Evolutionary conservation across 163 green algal species (phyloP).

Genomic region (Volvox carteri): DNA sequence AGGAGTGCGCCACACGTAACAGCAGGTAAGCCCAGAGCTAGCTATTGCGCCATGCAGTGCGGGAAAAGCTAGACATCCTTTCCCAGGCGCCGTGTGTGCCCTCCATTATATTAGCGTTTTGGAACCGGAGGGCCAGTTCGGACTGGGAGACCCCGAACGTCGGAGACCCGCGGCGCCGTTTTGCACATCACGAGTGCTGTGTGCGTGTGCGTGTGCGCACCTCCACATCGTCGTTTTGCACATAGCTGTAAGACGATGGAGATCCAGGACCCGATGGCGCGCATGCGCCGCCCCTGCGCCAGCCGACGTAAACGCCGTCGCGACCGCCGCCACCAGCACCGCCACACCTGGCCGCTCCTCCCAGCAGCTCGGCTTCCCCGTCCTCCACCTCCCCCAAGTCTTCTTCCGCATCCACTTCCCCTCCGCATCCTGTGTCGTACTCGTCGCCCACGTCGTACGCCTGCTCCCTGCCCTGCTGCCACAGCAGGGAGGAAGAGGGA

Average conservation of each 20-base stretch:
- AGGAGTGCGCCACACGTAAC: too few species aligned
- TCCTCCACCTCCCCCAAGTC: background rate
- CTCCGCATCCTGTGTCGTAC: background rate
- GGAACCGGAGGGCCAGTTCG: too few species aligned
- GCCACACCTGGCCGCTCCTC: background rate
- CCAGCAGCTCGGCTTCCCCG: background rate
- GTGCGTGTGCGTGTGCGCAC: too few species aligned
- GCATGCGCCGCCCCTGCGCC: background rate
- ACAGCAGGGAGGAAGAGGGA: background rate
- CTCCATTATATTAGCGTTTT: too few species aligned
- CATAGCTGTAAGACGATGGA: slow-evolving; percentile 23
- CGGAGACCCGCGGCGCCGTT: too few species aligned
- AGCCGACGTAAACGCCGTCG: background rate
- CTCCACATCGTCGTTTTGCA: slow-evolving; percentile 22
- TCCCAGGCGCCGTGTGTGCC: too few species aligned
- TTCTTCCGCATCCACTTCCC: background rate
- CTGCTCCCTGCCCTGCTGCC: background rate
- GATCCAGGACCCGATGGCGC: background rate
- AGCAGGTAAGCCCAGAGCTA: too few species aligned
- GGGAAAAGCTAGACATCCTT: too few species aligned
- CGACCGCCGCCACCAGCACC: background rate
- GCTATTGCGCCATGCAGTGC: too few species aligned
- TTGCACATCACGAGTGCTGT: too few species aligned
- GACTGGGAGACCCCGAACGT: too few species aligned
- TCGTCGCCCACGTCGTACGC: background rate